These are phyloP conservation scores for Sugiyamaella xylanicola DNA, from an alignment of 1,139 yeast species.

Conservation along the genomic window DNA sequence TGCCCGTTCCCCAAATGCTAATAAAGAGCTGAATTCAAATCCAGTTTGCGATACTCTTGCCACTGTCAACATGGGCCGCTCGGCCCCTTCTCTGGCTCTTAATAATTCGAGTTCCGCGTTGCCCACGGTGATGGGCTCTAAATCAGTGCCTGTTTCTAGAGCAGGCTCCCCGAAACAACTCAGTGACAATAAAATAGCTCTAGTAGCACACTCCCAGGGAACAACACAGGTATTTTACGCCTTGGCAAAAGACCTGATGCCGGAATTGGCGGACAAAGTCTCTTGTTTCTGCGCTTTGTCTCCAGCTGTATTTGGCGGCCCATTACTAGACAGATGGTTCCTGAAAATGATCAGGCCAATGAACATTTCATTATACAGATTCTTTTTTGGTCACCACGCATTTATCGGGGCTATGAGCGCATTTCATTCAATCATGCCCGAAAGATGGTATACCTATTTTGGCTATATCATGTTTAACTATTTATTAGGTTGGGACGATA, in stretches of 20 bases:
- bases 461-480: conserved; percentile 82
- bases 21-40: not conserved
- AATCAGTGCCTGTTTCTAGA: conserved; percentile 10
- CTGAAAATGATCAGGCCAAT: conserved; percentile 46
- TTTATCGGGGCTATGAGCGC: conserved; percentile 41
- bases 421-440: conserved; percentile 45
- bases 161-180: not conserved
- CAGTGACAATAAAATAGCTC: conserved; percentile 47
- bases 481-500: conserved; percentile 83
- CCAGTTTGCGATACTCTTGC: not conserved
- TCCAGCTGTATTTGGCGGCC: conserved; percentile 90
- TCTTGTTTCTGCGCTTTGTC: conserved; percentile 76
- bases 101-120: not conserved
- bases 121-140: not conserved
- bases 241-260: conserved; percentile 52
- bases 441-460: conserved; percentile 56
- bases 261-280: conserved; percentile 50
- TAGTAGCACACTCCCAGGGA: conserved; percentile 91
- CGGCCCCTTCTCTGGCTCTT: not conserved
- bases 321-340: conserved; percentile 57
- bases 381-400: conserved; percentile 55
- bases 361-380: conserved; percentile 33
- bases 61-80: not conserved
- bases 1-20: not conserved
- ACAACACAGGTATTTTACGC: conserved; percentile 79